Conservation (phyloP, 495 filamentous ascomycete genomes). For the Chaetomidium leptoderma region DNA sequence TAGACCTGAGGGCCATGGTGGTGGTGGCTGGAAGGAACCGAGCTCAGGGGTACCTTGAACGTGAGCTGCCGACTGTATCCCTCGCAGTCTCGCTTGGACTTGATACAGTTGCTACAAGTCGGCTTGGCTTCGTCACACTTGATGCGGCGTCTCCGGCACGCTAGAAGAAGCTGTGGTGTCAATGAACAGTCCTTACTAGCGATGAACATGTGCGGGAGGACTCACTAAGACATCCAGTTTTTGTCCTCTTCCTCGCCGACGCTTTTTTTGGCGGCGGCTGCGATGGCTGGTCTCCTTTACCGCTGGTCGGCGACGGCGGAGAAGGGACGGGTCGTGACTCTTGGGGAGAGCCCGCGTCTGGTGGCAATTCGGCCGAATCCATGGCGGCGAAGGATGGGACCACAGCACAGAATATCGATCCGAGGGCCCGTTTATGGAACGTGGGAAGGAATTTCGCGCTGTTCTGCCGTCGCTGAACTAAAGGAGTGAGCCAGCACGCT, state of each 20-base stretch:
- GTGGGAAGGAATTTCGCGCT: not conserved
- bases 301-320: not conserved
- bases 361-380: constrained; percentile 2
- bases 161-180: constrained; percentile 43
- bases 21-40: constrained; percentile 36
- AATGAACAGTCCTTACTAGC: constrained; percentile 9
- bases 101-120: constrained; percentile 84
- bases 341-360: constrained; percentile 5
- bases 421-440: not conserved
- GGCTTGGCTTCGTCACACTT: constrained; percentile 97
- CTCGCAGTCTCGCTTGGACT: constrained; percentile 89
- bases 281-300: constrained; percentile 29
- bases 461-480: not conserved
- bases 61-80: constrained; percentile 90
- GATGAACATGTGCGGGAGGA: constrained; percentile 19
- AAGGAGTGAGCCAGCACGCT: not conserved
- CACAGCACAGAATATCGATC: not conserved
- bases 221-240: constrained; percentile 94
- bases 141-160: constrained; percentile 90
- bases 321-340: constrained; percentile 18
- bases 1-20: constrained; percentile 28
- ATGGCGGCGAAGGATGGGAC: not conserved
- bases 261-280: constrained; percentile 33
- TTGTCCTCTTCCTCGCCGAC: constrained; percentile 72
- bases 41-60: constrained; percentile 81